Base-by-base conservation (phyloP, 495 filamentous ascomycete species). In the Neurospora sp. region DNA sequence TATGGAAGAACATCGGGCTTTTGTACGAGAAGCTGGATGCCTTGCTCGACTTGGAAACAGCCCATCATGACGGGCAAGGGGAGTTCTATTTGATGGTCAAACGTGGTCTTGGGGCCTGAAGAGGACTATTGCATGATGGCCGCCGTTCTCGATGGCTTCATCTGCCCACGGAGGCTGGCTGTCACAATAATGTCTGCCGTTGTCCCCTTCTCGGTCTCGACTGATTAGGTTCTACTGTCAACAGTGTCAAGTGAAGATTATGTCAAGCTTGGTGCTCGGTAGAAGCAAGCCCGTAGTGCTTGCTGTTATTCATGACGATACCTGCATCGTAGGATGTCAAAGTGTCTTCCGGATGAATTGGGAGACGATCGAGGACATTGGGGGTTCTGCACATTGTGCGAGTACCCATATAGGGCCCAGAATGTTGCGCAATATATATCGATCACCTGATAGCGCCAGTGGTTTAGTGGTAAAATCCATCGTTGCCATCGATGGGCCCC, bases 381-480 rank as follows among this genome's bases (percentile, higher is more conserved):
- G 2, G 20, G 4, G 0, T 14, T 0, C 10, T 2, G n/a, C n/a
- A 11, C n/a, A 23, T 11, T 23, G 4, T 46, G 8, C 4, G 7
- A 44, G 4, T 14, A 27, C 31, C 31, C 20, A 23, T 11, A 35
- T 62, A 54, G 27, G 5, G 10, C 4, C 4, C 0, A 27, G 4
- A 14, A 27, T 4, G 20, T 10, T 4, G 1, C 10, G 2, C 2
- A 12, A 0, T 14, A 12, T 0, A 2, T 14, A 60, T 27, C 20
- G 1, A 60, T 14, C 5, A 7, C 11, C 23, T 8, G 11, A 60
- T 60, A 16, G 54, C 54, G 54, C 54, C 23, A 62, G 54, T 62
- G 54, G 54, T 62, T 62, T 62, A 62, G 54, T 62, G 54, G 54
- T 62, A 62, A 62, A 62, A 62, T 62, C 54, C 54, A 62, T 62